phyloP scores from a whole-genome alignment of 2,329 filamentous ascomycete species.

The Neodidymelliopsis sp. region DNA sequence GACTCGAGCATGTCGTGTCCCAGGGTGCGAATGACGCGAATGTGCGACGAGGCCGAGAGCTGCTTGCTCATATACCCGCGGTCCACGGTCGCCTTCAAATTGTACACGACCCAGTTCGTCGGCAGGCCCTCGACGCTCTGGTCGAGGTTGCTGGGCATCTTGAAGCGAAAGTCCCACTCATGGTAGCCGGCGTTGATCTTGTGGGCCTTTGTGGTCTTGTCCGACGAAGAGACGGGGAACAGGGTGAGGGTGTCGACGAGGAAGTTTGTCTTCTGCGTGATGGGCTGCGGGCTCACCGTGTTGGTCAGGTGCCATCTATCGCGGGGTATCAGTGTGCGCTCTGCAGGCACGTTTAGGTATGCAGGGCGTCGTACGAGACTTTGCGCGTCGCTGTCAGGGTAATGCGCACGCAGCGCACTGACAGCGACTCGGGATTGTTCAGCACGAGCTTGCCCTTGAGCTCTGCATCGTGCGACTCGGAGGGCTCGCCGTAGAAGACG shows the following conservation, averaged over 20 bases:
- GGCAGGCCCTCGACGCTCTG: slow-evolving; percentile 92
- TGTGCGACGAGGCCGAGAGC: slow-evolving; percentile 75
- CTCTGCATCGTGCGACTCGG: slow-evolving; percentile 55
- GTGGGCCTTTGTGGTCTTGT: slow-evolving; percentile 50
- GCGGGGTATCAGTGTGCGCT: slow-evolving; percentile 21
- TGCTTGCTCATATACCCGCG: slow-evolving; percentile 90
- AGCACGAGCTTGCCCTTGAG: slow-evolving; percentile 57
- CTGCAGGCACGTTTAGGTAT: background rate
- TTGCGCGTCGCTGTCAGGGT: slow-evolving; percentile 57
- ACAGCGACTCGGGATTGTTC: slow-evolving; percentile 56
- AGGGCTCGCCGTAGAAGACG: slow-evolving; percentile 58
- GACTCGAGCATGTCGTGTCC: slow-evolving; percentile 74
- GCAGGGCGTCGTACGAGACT: slow-evolving; percentile 50
- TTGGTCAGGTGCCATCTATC: slow-evolving; percentile 48
- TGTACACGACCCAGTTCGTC: slow-evolving; percentile 88
- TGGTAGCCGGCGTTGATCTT: slow-evolving; percentile 59
- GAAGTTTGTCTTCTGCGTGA: slow-evolving; percentile 57
- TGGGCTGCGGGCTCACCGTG: slow-evolving; percentile 51
- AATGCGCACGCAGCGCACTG: slow-evolving; percentile 56
- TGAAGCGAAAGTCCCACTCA: slow-evolving; percentile 60
- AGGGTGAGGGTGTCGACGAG: slow-evolving; percentile 55
- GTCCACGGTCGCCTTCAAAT: slow-evolving; percentile 87
- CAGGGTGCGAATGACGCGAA: slow-evolving; percentile 58
- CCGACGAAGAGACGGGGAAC: slow-evolving; percentile 50
- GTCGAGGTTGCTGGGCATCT: slow-evolving; percentile 59